Conservation (phyloP, 805 yeast species). For the Citeromyces matritensis region DNA sequence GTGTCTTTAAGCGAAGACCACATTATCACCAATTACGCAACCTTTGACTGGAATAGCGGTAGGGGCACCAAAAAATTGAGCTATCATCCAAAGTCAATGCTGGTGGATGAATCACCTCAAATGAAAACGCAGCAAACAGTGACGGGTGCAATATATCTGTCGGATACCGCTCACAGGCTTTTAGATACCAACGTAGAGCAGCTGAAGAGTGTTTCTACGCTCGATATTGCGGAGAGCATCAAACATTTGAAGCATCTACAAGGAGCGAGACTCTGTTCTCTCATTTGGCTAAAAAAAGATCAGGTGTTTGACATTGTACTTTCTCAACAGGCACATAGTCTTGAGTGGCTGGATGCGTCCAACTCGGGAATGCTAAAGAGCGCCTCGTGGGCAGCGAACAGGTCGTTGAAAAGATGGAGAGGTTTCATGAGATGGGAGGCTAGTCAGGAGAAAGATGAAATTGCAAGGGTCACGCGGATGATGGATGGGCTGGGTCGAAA, state of each 20-base stretch:
- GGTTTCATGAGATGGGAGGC: too few relatives aligned
- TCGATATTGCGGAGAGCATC: neutral
- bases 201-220: too few relatives aligned
- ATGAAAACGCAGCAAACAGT: too few relatives aligned
- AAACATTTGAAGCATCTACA: neutral
- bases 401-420: too few relatives aligned
- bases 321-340: neutral
- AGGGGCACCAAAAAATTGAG: neutral
- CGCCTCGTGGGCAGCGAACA: conserved; percentile 1
- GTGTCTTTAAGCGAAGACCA: conserved; percentile 58
- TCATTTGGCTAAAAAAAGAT: conserved; percentile 2
- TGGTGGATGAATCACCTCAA: neutral
- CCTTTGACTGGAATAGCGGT: conserved; percentile 15
- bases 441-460: neutral
- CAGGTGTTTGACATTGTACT: conserved; percentile 1
- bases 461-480: neutral
- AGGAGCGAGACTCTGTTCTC: conserved; percentile 1
- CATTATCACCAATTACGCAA: conserved; percentile 22
- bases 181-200: neutral
- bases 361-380: conserved; percentile 3
- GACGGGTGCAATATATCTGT: neutral
- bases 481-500: neutral
- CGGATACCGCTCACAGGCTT: neutral
- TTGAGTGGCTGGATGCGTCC: neutral
- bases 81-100: neutral